Conservation (phyloP, 306 rosid genomes). For the Prunus davidiana region DNA sequence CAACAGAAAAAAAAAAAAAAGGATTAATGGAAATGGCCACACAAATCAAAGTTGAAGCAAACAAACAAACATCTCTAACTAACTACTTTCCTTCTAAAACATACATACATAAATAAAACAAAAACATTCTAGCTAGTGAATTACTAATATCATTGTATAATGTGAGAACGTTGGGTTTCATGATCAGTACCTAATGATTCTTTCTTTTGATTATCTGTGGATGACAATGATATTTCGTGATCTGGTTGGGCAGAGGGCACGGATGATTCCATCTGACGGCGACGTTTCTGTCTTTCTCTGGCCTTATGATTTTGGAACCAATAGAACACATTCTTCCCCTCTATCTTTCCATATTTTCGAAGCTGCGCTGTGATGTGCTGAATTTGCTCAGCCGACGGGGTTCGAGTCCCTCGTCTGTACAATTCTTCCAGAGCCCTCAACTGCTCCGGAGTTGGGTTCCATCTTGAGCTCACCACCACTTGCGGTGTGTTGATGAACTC, state of each 20-base stretch:
- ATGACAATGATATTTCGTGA: conserved; percentile 19
- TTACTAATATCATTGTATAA: background rate
- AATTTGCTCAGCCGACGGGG: conserved; percentile 93
- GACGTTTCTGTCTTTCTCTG: conserved; percentile 92
- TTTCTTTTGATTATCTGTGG: conserved; percentile 33
- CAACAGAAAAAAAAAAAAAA: background rate
- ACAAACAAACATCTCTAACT: background rate
- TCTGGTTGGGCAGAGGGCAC: conserved; percentile 25
- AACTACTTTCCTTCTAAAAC: background rate
- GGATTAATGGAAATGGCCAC: conserved; percentile 17
- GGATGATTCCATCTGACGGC: conserved; percentile 82
- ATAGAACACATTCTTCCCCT: conserved; percentile 94
- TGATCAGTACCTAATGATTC: conserved; percentile 36
- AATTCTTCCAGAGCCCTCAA: conserved; percentile 75
- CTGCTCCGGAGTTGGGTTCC: conserved; percentile 97
- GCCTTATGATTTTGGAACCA: conserved; percentile 99
- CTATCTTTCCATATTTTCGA: conserved; percentile 75
- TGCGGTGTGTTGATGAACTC: conserved; percentile 43
- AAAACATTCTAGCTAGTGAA: background rate
- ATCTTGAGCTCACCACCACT: conserved; percentile 81
- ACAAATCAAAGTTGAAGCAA: background rate
- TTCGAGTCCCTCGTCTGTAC: conserved; percentile 78
- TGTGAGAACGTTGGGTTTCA: background rate
- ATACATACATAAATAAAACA: background rate
- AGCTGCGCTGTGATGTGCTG: conserved; percentile 89